Conservation (phyloP, 306 rosid species). For the Malus asiatica region DNA sequence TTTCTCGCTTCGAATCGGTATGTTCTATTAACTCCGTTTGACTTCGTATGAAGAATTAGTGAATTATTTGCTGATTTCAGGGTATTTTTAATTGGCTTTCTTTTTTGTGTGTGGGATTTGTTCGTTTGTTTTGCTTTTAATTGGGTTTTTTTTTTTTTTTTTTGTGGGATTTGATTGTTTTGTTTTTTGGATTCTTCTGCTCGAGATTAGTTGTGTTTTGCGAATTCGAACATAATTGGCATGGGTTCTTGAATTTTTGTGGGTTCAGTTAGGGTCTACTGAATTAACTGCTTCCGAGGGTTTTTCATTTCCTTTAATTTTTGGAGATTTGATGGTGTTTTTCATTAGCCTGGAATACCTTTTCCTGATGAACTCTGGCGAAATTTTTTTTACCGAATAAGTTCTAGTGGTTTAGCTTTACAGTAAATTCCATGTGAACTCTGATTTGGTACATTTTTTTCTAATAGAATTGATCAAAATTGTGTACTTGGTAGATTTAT, state of each 20-base stretch:
- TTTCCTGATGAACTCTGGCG: background rate
- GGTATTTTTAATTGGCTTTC: background rate
- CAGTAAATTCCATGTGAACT: background rate
- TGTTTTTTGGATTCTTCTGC: background rate
- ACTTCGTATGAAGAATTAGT: background rate
- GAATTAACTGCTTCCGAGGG: background rate
- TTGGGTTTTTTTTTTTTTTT: too few relatives aligned
- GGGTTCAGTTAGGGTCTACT: background rate
- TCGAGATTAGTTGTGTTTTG: background rate
- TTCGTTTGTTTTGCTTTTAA: background rate
- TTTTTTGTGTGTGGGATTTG: background rate
- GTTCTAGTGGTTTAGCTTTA: background rate
- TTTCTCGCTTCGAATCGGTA: conserved; percentile 24
- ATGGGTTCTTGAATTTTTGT: background rate
- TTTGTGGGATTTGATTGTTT: background rate
- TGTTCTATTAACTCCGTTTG: background rate
- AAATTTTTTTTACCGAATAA: background rate
- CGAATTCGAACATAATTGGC: background rate
- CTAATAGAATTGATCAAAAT: background rate
- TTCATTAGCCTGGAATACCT: background rate
- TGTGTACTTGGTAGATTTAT: background rate
- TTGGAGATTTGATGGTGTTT: background rate
- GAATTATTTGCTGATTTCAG: background rate
- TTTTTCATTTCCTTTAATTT: background rate
- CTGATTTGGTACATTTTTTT: background rate